These are phyloP conservation scores for Tulasnella sp. DNA, from an alignment of 768 basidiomycete species.

Conservation along the genomic window DNA sequence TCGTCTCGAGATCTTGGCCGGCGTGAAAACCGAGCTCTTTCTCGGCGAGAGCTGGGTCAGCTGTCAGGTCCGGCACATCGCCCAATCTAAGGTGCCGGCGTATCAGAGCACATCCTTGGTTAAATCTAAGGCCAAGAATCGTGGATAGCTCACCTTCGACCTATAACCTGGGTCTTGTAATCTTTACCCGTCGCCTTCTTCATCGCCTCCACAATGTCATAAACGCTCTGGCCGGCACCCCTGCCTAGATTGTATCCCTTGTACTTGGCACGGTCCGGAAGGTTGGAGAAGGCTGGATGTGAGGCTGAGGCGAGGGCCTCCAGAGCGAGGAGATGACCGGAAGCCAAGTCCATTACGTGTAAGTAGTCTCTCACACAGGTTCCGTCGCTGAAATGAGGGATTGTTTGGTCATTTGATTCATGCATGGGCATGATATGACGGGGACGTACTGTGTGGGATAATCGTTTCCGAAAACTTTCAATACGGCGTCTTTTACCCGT, in stretches of 20 bases:
- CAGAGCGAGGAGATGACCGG: conserved; percentile 83
- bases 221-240: conserved; percentile 82
- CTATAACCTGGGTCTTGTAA: conserved; percentile 82
- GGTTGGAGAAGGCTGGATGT: conserved; percentile 39
- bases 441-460: conserved; percentile 76
- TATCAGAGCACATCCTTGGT: conserved; percentile 5
- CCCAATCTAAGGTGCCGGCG: conserved; percentile 47
- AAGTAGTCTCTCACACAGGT: conserved; percentile 97
- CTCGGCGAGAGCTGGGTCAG: conserved; percentile 83
- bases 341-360: conserved; percentile 88
- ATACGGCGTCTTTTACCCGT: conserved; percentile 53
- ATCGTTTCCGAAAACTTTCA: conserved; percentile 91
- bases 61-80: conserved; percentile 93
- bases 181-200: conserved; percentile 76
- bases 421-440: no score
- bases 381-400: conserved; percentile 51
- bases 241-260: conserved; percentile 97
- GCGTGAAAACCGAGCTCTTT: conserved; percentile 90
- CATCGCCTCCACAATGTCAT: conserved; percentile 95
- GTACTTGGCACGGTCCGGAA: conserved; percentile 44
- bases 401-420: conserved; percentile 2
- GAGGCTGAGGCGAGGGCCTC: conserved; percentile 62
- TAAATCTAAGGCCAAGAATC: background rate
- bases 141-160: conserved; percentile 55
- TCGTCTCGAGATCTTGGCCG: conserved; percentile 64